Conservation (phyloP, 106 monocot genomes). For the Chionographis japonica region DNA sequence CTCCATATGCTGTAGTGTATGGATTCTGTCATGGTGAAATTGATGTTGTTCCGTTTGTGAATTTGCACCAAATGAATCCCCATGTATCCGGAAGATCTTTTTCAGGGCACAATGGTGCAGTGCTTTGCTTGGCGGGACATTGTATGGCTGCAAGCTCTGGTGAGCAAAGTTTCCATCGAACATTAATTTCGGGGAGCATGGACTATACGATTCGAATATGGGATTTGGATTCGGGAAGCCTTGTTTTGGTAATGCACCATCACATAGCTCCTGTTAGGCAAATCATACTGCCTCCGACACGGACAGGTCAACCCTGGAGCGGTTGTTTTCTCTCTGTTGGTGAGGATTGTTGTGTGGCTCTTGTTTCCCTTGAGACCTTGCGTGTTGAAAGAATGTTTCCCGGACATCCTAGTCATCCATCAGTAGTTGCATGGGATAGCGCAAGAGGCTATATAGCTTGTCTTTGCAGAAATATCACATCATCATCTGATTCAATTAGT, state of each 20-base stretch:
- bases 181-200: slow-evolving; percentile 73
- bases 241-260: slow-evolving; percentile 75
- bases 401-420: slow-evolving; percentile 77
- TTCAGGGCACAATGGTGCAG: slow-evolving; percentile 66
- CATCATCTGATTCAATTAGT: slow-evolving; percentile 29
- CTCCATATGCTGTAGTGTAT: slow-evolving; percentile 77
- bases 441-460: slow-evolving; percentile 89
- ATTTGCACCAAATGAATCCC: slow-evolving; percentile 17
- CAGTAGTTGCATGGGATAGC: slow-evolving; percentile 85
- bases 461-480: slow-evolving; percentile 43
- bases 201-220: slow-evolving; percentile 85
- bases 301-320: slow-evolving; percentile 61
- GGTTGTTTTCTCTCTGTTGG: slow-evolving; percentile 88
- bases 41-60: slow-evolving; percentile 50
- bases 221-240: slow-evolving; percentile 68
- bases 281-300: slow-evolving; percentile 74
- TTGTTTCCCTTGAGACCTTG: slow-evolving; percentile 75
- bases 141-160: slow-evolving; percentile 27
- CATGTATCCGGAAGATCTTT: slow-evolving; percentile 34
- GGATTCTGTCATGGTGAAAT: slow-evolving; percentile 89
- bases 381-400: slow-evolving; percentile 93
- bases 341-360: slow-evolving; percentile 82
- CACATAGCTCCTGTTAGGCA: slow-evolving; percentile 78
- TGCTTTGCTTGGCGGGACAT: slow-evolving; percentile 86
- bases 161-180: slow-evolving; percentile 12